Evolutionary conservation across 768 basidiomycete species (phyloP), one percentile per base, ranked within the genome.

Genomic region (Scleroderma bovista): DNA sequence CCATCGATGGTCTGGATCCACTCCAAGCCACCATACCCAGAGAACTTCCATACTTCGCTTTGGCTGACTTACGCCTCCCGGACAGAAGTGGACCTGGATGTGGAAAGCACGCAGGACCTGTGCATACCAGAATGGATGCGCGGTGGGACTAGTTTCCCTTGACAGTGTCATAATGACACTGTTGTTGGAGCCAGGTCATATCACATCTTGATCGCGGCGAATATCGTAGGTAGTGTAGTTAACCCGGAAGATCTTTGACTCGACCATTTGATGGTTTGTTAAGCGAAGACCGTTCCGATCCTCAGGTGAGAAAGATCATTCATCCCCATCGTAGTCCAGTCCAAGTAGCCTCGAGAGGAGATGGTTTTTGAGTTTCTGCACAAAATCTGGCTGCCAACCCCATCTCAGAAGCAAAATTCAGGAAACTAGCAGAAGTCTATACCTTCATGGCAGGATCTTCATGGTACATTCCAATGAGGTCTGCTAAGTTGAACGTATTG

Each of bases 151-250:
- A 5, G 33, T 48, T 24, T 57, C 51, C 3, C 50, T 19, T 3
- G 57, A 49, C 12, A 63, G 57, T 1, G 59, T 39, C 64, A 68
- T 67, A n/a, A n/a, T n/a, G 29, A 68, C 44, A 31, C 60, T 32
- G 32, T 44, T 24, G 12, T 54, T 55, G 12, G 42, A 47, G 1
- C 31, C 26, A 0, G 54, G 46, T 15, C 58, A 53, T 22, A 69
- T 50, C 3, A 47, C 11, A 24, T 68, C 64, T 42, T 62, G 56
- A 16, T 53, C 56, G 1, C 58, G 37, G 17, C 53, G 53, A 1
- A 69, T 33, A 48, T 69, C 58, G 7, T 68, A 69, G 0, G 62
- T 67, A 1, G 67, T 71, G 41, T 70, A 69, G 33, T 69, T 66
- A 22, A 72, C 29, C 3, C 50, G 43, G 29, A 69, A 26, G 1